phyloP scores from a whole-genome alignment of 192 early-diverging fungal genomes.

The Coemansia sp. region DNA sequence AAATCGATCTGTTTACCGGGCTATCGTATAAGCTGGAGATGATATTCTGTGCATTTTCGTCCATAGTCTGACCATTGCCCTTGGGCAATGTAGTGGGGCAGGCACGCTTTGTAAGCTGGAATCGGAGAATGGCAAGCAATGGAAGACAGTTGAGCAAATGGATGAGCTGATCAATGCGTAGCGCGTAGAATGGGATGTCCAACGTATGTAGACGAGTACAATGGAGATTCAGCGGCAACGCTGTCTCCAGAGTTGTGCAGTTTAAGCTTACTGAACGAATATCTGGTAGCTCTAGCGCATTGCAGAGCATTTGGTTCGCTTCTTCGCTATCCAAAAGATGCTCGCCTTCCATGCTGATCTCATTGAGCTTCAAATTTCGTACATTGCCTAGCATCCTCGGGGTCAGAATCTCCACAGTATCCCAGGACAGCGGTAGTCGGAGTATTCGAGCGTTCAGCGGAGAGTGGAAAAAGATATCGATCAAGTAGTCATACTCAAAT shows the following conservation, averaged over 20 bases:
- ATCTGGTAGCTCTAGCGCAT: neutral
- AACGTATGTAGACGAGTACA: neutral
- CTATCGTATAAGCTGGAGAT: neutral
- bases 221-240: neutral
- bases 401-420: conserved; percentile 13
- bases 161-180: neutral
- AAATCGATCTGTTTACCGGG: neutral
- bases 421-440: conserved; percentile 14
- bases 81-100: neutral
- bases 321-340: conserved; percentile 15
- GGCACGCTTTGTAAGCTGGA: neutral
- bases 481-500: conserved; percentile 11
- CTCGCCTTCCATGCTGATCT: conserved; percentile 13
- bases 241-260: neutral
- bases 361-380: neutral
- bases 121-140: neutral
- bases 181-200: conserved; percentile 5
- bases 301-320: conserved; percentile 12
- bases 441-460: neutral
- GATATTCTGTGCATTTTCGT: neutral
- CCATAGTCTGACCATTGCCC: neutral
- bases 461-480: conserved; percentile 8
- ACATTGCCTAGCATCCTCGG: neutral
- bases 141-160: conserved; percentile 4
- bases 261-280: conserved; percentile 1